phyloP scores from a whole-genome alignment of 2,329 filamentous ascomycete genomes.

The Fusarium haematococcum region DNA sequence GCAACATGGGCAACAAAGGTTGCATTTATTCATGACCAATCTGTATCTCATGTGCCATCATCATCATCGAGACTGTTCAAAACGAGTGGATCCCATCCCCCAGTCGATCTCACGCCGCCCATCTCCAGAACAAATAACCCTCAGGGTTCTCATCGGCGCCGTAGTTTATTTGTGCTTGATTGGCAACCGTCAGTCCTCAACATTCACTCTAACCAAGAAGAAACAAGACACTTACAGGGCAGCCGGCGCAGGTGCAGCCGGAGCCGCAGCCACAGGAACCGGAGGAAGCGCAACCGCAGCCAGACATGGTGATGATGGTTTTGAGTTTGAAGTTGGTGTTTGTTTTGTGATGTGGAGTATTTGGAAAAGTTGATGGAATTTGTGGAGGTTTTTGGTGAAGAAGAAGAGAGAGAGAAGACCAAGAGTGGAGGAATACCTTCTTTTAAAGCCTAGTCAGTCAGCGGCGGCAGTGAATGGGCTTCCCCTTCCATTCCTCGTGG shows the following conservation, averaged over 20 bases:
- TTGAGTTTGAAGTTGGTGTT: slow-evolving; percentile 6
- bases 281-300: slow-evolving; percentile 56
- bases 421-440: slow-evolving; percentile 18
- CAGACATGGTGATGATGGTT: slow-evolving; percentile 54
- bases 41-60: background rate
- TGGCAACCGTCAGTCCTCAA: slow-evolving; percentile 33
- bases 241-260: slow-evolving; percentile 56
- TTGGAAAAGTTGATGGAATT: slow-evolving; percentile 2
- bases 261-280: slow-evolving; percentile 57
- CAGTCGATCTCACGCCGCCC: slow-evolving; percentile 4
- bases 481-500: background rate
- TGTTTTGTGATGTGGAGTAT: slow-evolving; percentile 18
- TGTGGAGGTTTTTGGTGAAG: slow-evolving; percentile 2
- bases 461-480: background rate
- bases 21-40: slow-evolving; percentile 14
- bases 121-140: slow-evolving; percentile 20
- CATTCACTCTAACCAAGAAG: slow-evolving; percentile 20
- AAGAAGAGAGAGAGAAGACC: slow-evolving; percentile 10
- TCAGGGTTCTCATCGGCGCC: slow-evolving; percentile 42
- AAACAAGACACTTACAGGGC: slow-evolving; percentile 52
- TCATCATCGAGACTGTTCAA: background rate
- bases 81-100: slow-evolving; percentile 42
- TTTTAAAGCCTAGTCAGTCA: slow-evolving; percentile 20
- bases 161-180: slow-evolving; percentile 47
- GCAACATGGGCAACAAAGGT: background rate